Evolutionary conservation across 257 asterid species (phyloP).

Genomic region (Anisodus tanguticus): DNA sequence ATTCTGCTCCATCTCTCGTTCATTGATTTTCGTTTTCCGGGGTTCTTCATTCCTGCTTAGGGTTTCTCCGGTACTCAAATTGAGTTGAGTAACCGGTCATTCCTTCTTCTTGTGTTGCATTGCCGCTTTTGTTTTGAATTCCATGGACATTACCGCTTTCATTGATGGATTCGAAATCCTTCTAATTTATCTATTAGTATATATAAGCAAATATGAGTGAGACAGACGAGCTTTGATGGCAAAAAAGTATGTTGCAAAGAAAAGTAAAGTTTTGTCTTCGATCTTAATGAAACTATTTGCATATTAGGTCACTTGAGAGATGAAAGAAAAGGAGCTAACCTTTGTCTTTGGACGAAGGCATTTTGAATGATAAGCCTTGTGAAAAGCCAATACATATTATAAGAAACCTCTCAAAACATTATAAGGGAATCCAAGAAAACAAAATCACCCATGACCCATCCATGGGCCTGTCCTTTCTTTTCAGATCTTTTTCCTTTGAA

Average conservation of each 20-base stretch:
- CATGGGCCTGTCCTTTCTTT: not conserved
- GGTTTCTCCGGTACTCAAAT: too few relatives aligned
- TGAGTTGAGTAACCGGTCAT: too few relatives aligned
- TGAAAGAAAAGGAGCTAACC: not conserved
- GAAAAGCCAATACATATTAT: conserved; percentile 18
- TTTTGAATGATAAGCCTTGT: not conserved
- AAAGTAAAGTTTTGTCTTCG: too few relatives aligned
- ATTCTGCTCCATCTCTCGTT: too few relatives aligned
- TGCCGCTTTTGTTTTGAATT: too few relatives aligned
- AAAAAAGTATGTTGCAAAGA: conserved; percentile 7
- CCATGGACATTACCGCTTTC: too few relatives aligned
- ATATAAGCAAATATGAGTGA: not conserved
- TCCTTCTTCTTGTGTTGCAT: too few relatives aligned
- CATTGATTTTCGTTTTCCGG: too few relatives aligned
- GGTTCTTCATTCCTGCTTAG: too few relatives aligned
- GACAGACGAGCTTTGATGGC: not conserved
- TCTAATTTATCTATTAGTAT: not conserved
- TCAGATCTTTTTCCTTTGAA: not conserved
- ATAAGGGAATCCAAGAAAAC: conserved; percentile 44
- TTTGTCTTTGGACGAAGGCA: not conserved
- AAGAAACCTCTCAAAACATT: not conserved
- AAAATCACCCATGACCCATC: conserved; percentile 32
- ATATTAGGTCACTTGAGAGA: not conserved
- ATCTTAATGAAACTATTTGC: conserved; percentile 16
- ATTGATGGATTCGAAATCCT: not conserved